Base-by-base conservation (phyloP, 2,329 filamentous ascomycete genomes). In the Septoria petroselini region DNA sequence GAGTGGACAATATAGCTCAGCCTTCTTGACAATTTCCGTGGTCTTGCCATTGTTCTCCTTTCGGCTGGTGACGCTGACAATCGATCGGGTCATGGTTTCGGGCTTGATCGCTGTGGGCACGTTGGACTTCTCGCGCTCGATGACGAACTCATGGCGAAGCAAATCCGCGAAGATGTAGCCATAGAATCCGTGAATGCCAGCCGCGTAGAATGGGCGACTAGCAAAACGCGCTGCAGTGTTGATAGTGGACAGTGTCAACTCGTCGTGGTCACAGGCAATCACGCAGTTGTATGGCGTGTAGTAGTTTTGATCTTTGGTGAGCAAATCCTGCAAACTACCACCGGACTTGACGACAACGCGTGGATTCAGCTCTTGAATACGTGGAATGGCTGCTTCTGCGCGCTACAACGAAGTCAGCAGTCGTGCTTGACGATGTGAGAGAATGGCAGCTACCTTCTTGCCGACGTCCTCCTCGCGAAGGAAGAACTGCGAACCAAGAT, bases 121-220 rank as follows among this genome's bases (percentile, higher is more conserved):
- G 64, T 97, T 97, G 50, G 86, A 84, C 56, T 85, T 84, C 54
- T 88, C 83, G 50, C 93, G 84, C 73, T 95, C 85, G 54, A 98
- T 85, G 53, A 93, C 82, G 65, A 89, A 98, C 62, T 91, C 84
- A 68, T 98, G 93, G 62, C 84, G 80, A 60, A 95, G 89, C 17
- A 98, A 78, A 68, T 98, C 93, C 50, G 87, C 86, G 68, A 98
- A 98, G 58, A 95, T 86, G 73, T 88, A 98, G 48, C 93, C 93
- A 68, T 94, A 97, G 67, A 95, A 80, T 41, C 93, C 93, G 66
- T 96, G 88, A 2, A 86, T 82, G 42, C 84, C 85, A 29, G 90
- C 87, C 7, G 89, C 89, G 70, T 98, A 98, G 70, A 96, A 96
- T 8, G 90, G 84, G 40, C 83, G 82, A 55, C 82, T 79, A 53